Evolutionary conservation across 139 green algal species (phyloP), one percentile per base, ranked within the genome.

Genomic region (Desmodesmus armatus): DNA sequence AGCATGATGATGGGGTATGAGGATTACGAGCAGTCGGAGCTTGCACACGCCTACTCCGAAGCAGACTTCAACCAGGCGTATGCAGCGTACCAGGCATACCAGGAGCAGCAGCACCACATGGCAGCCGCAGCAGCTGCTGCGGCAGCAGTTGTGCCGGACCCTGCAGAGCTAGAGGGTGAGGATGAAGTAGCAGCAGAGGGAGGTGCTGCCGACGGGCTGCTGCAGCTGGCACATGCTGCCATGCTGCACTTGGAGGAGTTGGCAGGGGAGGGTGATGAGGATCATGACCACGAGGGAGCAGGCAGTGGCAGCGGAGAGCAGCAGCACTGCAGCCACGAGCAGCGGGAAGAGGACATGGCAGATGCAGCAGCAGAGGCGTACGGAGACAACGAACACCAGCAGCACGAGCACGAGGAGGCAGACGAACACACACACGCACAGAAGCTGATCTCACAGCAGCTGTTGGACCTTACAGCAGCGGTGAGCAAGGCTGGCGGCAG

Each of bases 221-320:
- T 82, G 76, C 76, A 82, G 55, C 55, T 82, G 7, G 76, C 76
- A 11, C 55, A 37, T 39, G 76, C 55, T 39, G 76, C 76, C 7
- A 25, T 82, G 53, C 53, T 82, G 76, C 76, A 82, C 37, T 37
- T 82, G 21, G 55, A 81, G 33, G 72, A 63, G n/a, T n/a, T n/a
- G n/a, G 49, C 71, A 37, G 76, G 37, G 27, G 75, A 71, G 9
- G 39, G 21, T 0, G 37, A 55, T 3, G 76, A 72, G 27, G 65
- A 21, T 74, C 33, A n/a, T n/a, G n/a, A n/a, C n/a, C n/a, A n/a
- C n/a, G 71, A 63, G 11, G 71, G 71, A 21, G 71, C 71, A n/a
- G 76, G 37, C 76, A 82, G 76, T n/a, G n/a, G n/a, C n/a, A n/a
- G n/a, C n/a, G n/a, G n/a, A n/a, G n/a, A n/a, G n/a, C n/a, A n/a